These are phyloP conservation scores for Paxillus ammoniavirescens DNA, from an alignment of 768 basidiomycete genomes.

Conservation along the genomic window DNA sequence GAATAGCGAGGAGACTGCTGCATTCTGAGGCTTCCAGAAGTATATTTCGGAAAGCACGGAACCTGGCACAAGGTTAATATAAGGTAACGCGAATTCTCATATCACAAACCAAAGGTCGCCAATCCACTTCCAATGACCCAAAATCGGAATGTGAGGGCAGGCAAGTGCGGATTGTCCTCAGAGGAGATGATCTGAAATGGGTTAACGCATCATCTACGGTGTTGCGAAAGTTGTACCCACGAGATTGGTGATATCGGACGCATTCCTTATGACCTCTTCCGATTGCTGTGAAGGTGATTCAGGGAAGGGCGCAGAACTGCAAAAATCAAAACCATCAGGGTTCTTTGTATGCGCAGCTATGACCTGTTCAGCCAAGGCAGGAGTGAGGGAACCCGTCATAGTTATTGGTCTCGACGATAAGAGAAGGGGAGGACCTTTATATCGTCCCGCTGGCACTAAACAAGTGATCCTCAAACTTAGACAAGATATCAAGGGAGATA, in stretches of 20 bases:
- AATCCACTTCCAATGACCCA: constrained; percentile 49
- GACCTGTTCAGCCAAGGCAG: neutral
- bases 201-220: neutral
- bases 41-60: constrained; percentile 11
- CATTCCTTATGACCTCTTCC: constrained; percentile 4
- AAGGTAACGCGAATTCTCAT: too few species aligned
- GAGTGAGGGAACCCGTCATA: neutral
- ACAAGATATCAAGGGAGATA: neutral
- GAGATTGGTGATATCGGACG: constrained; percentile 7
- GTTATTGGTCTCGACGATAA: too few species aligned
- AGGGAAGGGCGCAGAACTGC: neutral
- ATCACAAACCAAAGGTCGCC: constrained; percentile 26
- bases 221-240: neutral
- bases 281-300: constrained; percentile 2
- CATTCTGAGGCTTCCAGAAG: constrained; percentile 45
- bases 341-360: neutral
- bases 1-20: constrained; percentile 53
- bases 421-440: too few species aligned
- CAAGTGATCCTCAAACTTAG: neutral
- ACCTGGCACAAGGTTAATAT: too few species aligned
- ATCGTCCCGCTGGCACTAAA: too few species aligned
- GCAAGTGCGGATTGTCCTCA: constrained; percentile 48
- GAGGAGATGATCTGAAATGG: constrained; percentile 43
- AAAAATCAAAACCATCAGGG: neutral
- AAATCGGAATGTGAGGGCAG: constrained; percentile 47